A percentile compares a stretch with the other conserved stretches of the same genome.
Conservation (phyloP, 1,139 yeast species). For the Zygoascus meyerae region DNA sequence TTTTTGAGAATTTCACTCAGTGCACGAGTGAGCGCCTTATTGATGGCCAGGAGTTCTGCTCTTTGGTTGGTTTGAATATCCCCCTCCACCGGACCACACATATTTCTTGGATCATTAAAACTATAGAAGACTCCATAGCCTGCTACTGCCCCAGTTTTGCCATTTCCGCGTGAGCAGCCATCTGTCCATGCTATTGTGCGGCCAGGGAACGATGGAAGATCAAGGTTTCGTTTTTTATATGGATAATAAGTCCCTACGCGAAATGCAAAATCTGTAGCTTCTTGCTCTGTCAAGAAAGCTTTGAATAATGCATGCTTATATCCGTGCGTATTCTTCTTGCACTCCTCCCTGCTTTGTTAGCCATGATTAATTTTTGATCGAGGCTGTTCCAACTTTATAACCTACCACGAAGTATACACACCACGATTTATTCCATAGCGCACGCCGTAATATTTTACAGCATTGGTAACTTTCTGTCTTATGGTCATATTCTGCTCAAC, state of each 20-base stretch:
- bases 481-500: no score
- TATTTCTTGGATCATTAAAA: conserved; percentile 46
- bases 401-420: conserved; percentile 48
- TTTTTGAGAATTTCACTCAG: neutral
- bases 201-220: neutral
- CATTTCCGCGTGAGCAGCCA: conserved; percentile 62
- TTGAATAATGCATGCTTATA: conserved; percentile 50
- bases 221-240: no score
- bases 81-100: conserved; percentile 43
- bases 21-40: conserved; percentile 48
- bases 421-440: conserved; percentile 51
- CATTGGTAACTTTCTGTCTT: neutral
- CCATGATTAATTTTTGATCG: neutral
- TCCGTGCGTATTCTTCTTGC: conserved; percentile 42
- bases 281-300: conserved; percentile 43
- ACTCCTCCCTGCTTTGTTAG: conserved; percentile 8
- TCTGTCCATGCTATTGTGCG: conserved; percentile 51
- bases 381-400: neutral
- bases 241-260: neutral
- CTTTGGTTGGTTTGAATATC: conserved; percentile 67
- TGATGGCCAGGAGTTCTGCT: conserved; percentile 69
- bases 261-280: conserved; percentile 41
- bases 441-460: conserved; percentile 50
- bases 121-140: conserved; percentile 80
- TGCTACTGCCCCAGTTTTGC: conserved; percentile 41